Base-by-base conservation (phyloP, 2,329 filamentous ascomycete genomes). In the Aspergillus sp. region DNA sequence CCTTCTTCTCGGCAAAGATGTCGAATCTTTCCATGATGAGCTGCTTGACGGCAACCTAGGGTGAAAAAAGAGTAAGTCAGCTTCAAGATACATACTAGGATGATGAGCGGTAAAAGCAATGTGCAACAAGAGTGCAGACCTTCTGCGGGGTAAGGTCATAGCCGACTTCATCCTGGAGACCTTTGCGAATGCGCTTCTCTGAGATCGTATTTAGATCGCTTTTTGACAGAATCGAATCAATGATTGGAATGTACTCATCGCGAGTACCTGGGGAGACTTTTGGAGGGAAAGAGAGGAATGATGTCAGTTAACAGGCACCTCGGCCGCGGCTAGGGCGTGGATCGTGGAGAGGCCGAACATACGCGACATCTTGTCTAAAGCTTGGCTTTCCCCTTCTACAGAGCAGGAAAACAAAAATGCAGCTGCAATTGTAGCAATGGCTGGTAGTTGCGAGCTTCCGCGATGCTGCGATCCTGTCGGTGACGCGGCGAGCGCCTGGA, bases 21-120 rank as follows among this genome's bases (percentile, higher is more conserved):
- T 92, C 89, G 72, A 92, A 92, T 17, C 89, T 86, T 64, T 85
- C 82, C 75, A 89, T 87, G 55, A 92, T 91, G 49, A 92, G 79
- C 52, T 79, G 79, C 70, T 90, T 90, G 73, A 91, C 88, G 14
- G 86, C 85, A 70, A 82, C 79, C 89, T 91, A 21, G 5, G 4
- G n/a, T 54, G 52, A 44, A 44, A 41, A 11, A 35, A 47, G 58
- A 56, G 1, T 46, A 57, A 61, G 49, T 67, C 55, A 67, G 65
- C 56, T 53, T 46, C 27, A 33, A 40, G n/a, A 12, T 49, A 48
- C 9, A 46, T 37, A 27, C 41, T 21, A 21, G n/a, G 21, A 54
- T 40, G 17, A 56, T 15, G 40, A 44, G n/a, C n/a, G 11, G 23
- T 35, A 46, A 17, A 40, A 35, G 27, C 12, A 46, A 37, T 56